A percentile compares a stretch with the other conserved stretches of the same genome.
Evolutionary conservation across 352 stramenopile genomes (phyloP).

Genomic region (Phytopythium delawarense): DNA sequence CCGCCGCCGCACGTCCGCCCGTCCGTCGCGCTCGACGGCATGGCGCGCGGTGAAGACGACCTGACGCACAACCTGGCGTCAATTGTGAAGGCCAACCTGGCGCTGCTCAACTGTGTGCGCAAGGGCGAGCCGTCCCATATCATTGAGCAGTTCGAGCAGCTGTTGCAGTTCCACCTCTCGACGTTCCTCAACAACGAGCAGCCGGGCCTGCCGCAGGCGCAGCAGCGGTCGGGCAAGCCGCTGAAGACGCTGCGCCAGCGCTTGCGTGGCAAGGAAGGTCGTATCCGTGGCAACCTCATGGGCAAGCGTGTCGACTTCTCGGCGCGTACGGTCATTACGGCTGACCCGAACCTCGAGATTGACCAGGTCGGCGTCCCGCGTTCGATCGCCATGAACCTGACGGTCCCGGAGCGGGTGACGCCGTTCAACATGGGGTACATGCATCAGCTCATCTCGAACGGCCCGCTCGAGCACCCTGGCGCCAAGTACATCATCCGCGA

Average conservation of each 20-base stretch:
- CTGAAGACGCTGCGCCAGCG: slow-evolving; percentile 97
- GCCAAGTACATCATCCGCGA: slow-evolving; percentile 98
- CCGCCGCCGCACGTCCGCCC: slow-evolving; percentile 97
- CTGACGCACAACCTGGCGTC: slow-evolving; percentile 98
- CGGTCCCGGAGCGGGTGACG: slow-evolving; percentile 98
- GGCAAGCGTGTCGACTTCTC: slow-evolving; percentile 99
- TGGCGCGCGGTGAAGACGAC: slow-evolving; percentile 95
- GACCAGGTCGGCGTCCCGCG: slow-evolving; percentile 98
- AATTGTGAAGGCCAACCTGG: slow-evolving; percentile 98
- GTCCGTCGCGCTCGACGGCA: slow-evolving; percentile 93
- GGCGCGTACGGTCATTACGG: slow-evolving; percentile 98
- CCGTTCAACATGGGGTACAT: slow-evolving; percentile 97
- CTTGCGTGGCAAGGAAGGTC: slow-evolving; percentile 96
- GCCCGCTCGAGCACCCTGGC: slow-evolving; percentile 95
- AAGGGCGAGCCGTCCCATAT: slow-evolving; percentile 96
- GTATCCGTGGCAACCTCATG: slow-evolving; percentile 99
- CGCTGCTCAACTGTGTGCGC: slow-evolving; percentile 91
- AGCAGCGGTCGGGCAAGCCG: slow-evolving; percentile 95
- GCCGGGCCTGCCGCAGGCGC: slow-evolving; percentile 93
- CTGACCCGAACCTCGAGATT: slow-evolving; percentile 98
- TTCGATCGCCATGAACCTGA: slow-evolving; percentile 98
- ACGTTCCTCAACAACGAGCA: slow-evolving; percentile 99
- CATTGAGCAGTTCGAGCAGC: slow-evolving; percentile 92
- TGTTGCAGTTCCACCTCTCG: slow-evolving; percentile 82
- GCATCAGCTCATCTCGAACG: slow-evolving; percentile 94